Percentiles rank a stretch among this genome's conserved stretches.
Evolutionary conservation across 306 rosid genomes (phyloP).

Genomic region (Mimosa pudica): DNA sequence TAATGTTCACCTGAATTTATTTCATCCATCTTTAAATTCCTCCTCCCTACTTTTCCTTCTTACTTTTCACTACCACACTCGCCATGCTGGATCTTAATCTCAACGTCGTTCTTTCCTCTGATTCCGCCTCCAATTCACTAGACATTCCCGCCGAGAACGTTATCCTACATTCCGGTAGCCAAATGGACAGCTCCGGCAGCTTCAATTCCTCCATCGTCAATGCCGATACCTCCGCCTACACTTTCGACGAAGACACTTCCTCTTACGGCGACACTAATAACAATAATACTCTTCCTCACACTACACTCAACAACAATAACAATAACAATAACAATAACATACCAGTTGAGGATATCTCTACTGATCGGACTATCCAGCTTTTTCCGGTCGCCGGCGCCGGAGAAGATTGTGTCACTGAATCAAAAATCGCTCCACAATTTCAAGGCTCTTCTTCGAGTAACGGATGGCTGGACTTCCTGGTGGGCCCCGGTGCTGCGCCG

Average conservation of each 20-base stretch:
- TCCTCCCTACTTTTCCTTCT: slow-evolving; percentile 14
- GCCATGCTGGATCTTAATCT: slow-evolving; percentile 90
- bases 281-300: slow-evolving; percentile 48
- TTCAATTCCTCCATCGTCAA: slow-evolving; percentile 64
- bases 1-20: slow-evolving; percentile 1
- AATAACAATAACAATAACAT: too few relatives aligned
- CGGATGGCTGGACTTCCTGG: slow-evolving; percentile 53
- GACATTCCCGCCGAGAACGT: slow-evolving; percentile 35
- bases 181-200: slow-evolving; percentile 73
- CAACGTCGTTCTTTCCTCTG: slow-evolving; percentile 40
- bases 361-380: slow-evolving; percentile 61
- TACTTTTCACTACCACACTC: slow-evolving; percentile 20
- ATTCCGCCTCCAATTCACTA: slow-evolving; percentile 36
- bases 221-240: slow-evolving; percentile 43
- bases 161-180: slow-evolving; percentile 33
- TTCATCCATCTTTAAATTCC: not conserved
- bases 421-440: not conserved
- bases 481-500: slow-evolving; percentile 30
- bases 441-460: slow-evolving; percentile 32
- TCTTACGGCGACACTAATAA: slow-evolving; percentile 49
- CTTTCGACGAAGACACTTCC: slow-evolving; percentile 46
- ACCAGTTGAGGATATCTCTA: not conserved
- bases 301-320: slow-evolving; percentile 16
- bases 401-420: slow-evolving; percentile 3
- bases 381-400: slow-evolving; percentile 45